Evolutionary conservation across 768 basidiomycete species (phyloP).

Genomic region (Leccinum variicolor): DNA sequence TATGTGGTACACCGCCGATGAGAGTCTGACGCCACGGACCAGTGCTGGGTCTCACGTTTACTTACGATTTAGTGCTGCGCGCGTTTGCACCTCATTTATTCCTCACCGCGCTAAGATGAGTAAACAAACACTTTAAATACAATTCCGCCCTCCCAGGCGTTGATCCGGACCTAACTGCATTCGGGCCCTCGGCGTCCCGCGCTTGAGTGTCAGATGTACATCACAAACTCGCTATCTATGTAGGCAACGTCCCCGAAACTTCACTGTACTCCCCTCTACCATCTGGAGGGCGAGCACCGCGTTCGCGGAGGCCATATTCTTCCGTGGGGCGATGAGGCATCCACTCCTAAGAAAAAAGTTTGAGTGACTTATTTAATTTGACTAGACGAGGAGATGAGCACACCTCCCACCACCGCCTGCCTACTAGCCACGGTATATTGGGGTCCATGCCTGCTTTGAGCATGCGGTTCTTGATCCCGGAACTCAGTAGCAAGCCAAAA

Average conservation of each 20-base stretch:
- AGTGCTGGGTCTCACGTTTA: constrained; percentile 16
- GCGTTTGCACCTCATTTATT: constrained; percentile 17
- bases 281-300: constrained; percentile 28
- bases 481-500: constrained; percentile 79
- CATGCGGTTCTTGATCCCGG: constrained; percentile 82
- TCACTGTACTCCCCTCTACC: constrained; percentile 44
- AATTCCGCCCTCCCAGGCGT: background rate
- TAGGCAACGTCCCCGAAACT: constrained; percentile 32
- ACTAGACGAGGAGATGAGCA: constrained; percentile 27
- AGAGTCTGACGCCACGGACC: background rate
- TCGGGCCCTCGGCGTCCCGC: background rate
- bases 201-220: background rate
- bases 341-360: constrained; percentile 28
- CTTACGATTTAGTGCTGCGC: background rate
- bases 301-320: constrained; percentile 46
- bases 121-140: background rate
- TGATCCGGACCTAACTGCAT: background rate
- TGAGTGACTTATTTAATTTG: constrained; percentile 19
- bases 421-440: constrained; percentile 57
- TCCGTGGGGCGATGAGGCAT: constrained; percentile 51
- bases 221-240: constrained; percentile 10
- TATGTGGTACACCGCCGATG: background rate
- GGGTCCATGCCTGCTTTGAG: constrained; percentile 70
- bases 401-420: constrained; percentile 85
- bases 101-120: constrained; percentile 13